These are phyloP conservation scores for Pyrenochaeta sp. DNA, from an alignment of 2,329 filamentous ascomycete species.

Conservation along the genomic window DNA sequence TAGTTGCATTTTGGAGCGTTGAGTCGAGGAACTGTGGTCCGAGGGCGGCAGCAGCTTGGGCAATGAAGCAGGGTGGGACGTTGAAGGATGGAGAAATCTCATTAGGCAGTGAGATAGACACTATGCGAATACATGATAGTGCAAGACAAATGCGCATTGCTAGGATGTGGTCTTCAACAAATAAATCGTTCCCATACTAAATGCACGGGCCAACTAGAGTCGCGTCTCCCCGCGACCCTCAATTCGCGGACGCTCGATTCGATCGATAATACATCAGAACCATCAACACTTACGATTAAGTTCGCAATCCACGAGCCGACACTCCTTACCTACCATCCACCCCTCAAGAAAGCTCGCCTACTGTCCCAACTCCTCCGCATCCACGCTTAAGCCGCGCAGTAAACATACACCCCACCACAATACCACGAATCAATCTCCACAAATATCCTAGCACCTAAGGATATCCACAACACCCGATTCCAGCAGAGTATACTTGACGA, in stretches of 20 bases:
- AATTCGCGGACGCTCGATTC: not conserved
- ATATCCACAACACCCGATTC: not conserved
- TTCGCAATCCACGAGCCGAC: not conserved
- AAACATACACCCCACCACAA: not conserved
- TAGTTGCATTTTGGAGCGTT: constrained; percentile 10
- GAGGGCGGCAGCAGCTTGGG: constrained; percentile 12
- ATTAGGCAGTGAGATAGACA: constrained; percentile 12
- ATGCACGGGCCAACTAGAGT: constrained; percentile 18
- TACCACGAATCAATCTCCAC: not conserved
- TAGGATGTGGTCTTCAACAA: not conserved
- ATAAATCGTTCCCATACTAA: constrained; percentile 7
- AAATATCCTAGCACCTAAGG: not conserved
- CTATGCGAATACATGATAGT: constrained; percentile 15
- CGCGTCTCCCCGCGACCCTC: constrained; percentile 33
- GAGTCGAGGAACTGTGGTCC: constrained; percentile 3
- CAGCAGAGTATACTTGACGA: not conserved
- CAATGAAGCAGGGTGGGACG: not conserved
- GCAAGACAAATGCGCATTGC: not conserved
- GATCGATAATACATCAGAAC: not conserved
- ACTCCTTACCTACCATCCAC: too few relatives aligned
- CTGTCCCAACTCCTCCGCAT: not conserved
- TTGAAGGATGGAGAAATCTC: not conserved
- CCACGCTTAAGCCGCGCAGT: not conserved
- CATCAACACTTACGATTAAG: not conserved
- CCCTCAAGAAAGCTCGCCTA: not conserved